These are phyloP conservation scores for Castanopsis chinensis DNA, from an alignment of 306 rosid species.

Conservation along the genomic window DNA sequence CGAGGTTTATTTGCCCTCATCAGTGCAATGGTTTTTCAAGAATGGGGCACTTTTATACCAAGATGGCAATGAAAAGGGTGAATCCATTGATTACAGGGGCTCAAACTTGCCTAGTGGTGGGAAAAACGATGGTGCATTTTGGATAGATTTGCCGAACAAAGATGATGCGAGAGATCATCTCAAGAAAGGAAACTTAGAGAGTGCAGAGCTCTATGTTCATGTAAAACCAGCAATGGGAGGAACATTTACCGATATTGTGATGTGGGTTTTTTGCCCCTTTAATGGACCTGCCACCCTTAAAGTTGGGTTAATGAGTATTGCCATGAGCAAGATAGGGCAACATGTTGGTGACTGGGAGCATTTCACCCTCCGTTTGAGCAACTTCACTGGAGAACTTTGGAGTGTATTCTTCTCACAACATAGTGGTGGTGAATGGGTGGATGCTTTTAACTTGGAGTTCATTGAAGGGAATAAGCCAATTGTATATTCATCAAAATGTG, in stretches of 20 bases:
- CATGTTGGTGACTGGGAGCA: constrained; percentile 99
- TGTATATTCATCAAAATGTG: constrained; percentile 83
- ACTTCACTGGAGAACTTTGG: constrained; percentile 85
- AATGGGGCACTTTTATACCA: constrained; percentile 52
- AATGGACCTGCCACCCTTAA: constrained; percentile 61
- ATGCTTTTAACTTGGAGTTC: constrained; percentile 68
- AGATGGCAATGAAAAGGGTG: constrained; percentile 39
- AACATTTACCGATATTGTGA: constrained; percentile 67
- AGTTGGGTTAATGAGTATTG: constrained; percentile 58
- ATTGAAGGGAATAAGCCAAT: constrained; percentile 63
- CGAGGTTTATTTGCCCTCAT: constrained; percentile 56
- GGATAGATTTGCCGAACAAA: constrained; percentile 74
- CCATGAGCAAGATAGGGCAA: constrained; percentile 73
- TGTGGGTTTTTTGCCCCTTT: constrained; percentile 85
- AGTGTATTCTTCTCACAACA: constrained; percentile 82
- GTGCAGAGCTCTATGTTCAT: constrained; percentile 74
- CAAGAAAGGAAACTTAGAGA: constrained; percentile 59
- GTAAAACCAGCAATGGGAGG: constrained; percentile 79
- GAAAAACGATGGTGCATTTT: constrained; percentile 51
- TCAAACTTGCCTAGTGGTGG: constrained; percentile 68
- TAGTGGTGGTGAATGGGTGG: constrained; percentile 86
- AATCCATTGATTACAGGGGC: constrained; percentile 50
- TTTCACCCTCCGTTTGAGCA: constrained; percentile 87
- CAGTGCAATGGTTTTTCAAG: constrained; percentile 63
- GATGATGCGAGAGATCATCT: constrained; percentile 35